These are phyloP conservation scores for Nicotiana undulata DNA, from an alignment of 257 asterid species.

Conservation along the genomic window DNA sequence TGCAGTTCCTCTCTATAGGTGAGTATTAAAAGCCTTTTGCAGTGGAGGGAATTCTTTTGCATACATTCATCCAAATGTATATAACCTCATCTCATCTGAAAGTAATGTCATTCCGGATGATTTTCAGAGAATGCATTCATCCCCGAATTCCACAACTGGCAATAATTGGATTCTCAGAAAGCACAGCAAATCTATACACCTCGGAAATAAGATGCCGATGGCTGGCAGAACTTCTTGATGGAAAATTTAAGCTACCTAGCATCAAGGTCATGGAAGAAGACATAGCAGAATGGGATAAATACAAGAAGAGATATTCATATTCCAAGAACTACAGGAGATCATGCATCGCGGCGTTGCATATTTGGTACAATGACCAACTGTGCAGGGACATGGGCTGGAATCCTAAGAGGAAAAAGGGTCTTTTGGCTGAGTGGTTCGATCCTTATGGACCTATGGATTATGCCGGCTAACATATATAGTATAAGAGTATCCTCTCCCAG, in stretches of 20 bases:
- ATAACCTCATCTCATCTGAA: neutral
- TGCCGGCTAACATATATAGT: neutral
- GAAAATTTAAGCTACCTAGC: conserved; percentile 37
- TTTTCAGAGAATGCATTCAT: conserved; percentile 37
- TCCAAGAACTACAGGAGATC: conserved; percentile 23
- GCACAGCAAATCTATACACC: conserved; percentile 31
- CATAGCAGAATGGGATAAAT: conserved; percentile 30
- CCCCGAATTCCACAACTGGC: conserved; percentile 49
- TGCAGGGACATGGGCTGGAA: conserved; percentile 54
- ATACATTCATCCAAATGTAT: no score
- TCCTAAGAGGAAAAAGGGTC: conserved; percentile 32
- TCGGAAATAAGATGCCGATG: conserved; percentile 41
- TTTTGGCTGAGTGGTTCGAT: conserved; percentile 35
- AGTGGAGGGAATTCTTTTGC: neutral
- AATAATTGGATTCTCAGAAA: conserved; percentile 42
- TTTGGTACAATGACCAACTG: conserved; percentile 48
- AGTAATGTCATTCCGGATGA: neutral
- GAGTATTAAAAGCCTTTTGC: neutral
- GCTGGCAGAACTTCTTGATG: conserved; percentile 39
- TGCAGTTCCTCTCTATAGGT: conserved; percentile 40
- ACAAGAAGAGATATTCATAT: conserved; percentile 31
- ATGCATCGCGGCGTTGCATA: conserved; percentile 28
- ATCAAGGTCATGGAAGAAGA: conserved; percentile 41
- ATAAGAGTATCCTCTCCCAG: no score
- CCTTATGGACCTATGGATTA: conserved; percentile 48